phyloP scores from a whole-genome alignment of 164 flowering plant species.

The Aristolochia contorta region DNA sequence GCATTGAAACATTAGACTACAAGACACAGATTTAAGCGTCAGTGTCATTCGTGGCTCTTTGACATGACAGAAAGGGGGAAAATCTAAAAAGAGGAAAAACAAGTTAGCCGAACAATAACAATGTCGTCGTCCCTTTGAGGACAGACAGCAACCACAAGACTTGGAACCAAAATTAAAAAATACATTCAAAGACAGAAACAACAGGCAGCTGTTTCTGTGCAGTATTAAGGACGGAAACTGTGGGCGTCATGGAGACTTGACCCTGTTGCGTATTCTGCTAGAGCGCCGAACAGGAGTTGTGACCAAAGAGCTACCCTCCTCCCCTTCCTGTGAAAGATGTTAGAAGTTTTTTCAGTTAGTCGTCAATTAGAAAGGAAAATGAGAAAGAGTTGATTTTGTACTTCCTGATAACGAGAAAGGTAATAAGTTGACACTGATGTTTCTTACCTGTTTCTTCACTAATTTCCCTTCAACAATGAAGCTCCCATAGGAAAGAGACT shows the following conservation, averaged over 20 bases:
- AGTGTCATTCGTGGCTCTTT: neutral
- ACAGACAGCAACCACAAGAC: too few species aligned
- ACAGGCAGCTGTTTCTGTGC: neutral
- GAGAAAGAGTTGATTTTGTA: neutral
- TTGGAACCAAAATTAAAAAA: too few species aligned
- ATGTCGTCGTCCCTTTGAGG: too few species aligned
- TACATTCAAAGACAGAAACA: neutral
- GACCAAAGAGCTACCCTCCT: neutral
- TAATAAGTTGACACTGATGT: neutral
- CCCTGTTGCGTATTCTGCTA: constrained; percentile 3
- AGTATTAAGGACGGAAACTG: neutral
- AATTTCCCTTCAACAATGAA: constrained; percentile 18
- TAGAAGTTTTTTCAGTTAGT: neutral
- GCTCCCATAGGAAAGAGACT: constrained; percentile 26
- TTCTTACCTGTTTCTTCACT: constrained; percentile 21
- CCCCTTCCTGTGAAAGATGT: neutral
- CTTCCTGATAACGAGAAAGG: neutral
- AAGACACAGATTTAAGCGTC: too few species aligned
- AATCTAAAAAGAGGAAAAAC: neutral
- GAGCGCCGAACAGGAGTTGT: constrained; percentile 4
- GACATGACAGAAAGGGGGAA: neutral
- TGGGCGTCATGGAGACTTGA: neutral
- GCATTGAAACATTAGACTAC: too few species aligned
- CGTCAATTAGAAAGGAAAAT: neutral
- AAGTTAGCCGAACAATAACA: neutral